Conservation (phyloP, 805 yeast genomes). For the Wickerhamomyces queroliae region DNA sequence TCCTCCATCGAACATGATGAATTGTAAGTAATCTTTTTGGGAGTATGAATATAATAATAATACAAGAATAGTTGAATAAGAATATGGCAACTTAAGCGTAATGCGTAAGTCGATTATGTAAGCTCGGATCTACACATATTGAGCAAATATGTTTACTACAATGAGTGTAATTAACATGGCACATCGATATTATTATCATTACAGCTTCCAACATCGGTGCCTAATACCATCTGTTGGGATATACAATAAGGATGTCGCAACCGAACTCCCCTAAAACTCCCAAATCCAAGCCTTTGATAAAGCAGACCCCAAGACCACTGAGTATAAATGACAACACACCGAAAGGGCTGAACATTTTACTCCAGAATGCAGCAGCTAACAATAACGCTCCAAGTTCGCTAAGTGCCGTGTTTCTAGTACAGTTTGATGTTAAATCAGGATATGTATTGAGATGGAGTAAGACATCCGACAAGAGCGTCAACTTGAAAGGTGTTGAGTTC, state of each 20-base stretch:
- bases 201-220: too few relatives aligned
- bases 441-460: constrained; percentile 41
- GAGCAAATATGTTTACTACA: too few relatives aligned
- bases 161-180: too few relatives aligned
- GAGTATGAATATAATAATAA: too few relatives aligned
- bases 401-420: constrained; percentile 39
- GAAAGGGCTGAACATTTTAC: constrained; percentile 2
- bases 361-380: constrained; percentile 5
- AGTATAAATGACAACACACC: constrained; percentile 1
- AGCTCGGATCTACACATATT: too few relatives aligned
- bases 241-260: neutral
- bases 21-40: neutral
- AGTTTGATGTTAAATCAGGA: constrained; percentile 49
- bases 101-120: too few relatives aligned
- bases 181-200: too few relatives aligned
- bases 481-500: constrained; percentile 47
- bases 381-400: constrained; percentile 21
- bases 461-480: constrained; percentile 19
- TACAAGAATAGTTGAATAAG: too few relatives aligned
- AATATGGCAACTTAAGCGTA: too few relatives aligned
- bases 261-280: neutral
- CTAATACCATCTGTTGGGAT: too few relatives aligned
- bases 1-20: neutral
- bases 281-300: neutral
- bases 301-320: neutral